Evolutionary conservation across 192 early-diverging fungal genomes (phyloP).

Genomic region (Oehlia diaphana): DNA sequence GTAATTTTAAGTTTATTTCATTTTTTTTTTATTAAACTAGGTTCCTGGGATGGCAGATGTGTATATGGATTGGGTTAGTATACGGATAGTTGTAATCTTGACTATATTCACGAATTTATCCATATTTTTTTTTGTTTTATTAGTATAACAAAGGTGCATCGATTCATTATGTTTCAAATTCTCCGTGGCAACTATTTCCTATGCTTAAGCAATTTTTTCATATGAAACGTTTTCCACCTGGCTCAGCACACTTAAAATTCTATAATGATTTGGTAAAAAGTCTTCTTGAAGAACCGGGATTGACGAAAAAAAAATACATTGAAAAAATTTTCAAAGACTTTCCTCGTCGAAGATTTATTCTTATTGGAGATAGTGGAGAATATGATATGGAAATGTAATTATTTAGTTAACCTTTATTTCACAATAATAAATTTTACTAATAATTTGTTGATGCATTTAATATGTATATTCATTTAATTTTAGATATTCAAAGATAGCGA

Average conservation of each 20-base stretch:
- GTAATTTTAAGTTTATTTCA: too few species aligned
- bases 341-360: slow-evolving; percentile 72
- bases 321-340: slow-evolving; percentile 50
- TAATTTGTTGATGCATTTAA: not conserved
- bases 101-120: not conserved
- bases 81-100: not conserved
- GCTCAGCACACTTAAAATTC: slow-evolving; percentile 66
- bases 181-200: slow-evolving; percentile 80
- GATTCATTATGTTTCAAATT: slow-evolving; percentile 87
- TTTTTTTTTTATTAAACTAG: not conserved
- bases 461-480: not conserved
- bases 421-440: not conserved
- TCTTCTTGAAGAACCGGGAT: slow-evolving; percentile 53
- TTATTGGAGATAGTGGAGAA: slow-evolving; percentile 87
- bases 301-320: slow-evolving; percentile 56
- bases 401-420: not conserved
- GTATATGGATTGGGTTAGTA: slow-evolving; percentile 56
- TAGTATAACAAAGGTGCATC: slow-evolving; percentile 60
- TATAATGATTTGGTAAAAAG: slow-evolving; percentile 63
- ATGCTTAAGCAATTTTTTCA: slow-evolving; percentile 66
- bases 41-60: slow-evolving; percentile 72
- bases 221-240: slow-evolving; percentile 68
- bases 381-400: slow-evolving; percentile 71
- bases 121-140: slow-evolving; percentile 4
- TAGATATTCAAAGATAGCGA: slow-evolving; percentile 55